Evolutionary conservation across 2,329 filamentous ascomycete species (phyloP), one percentile per base, ranked within the genome.

Genomic region (Pestalotiopsis sp.): DNA sequence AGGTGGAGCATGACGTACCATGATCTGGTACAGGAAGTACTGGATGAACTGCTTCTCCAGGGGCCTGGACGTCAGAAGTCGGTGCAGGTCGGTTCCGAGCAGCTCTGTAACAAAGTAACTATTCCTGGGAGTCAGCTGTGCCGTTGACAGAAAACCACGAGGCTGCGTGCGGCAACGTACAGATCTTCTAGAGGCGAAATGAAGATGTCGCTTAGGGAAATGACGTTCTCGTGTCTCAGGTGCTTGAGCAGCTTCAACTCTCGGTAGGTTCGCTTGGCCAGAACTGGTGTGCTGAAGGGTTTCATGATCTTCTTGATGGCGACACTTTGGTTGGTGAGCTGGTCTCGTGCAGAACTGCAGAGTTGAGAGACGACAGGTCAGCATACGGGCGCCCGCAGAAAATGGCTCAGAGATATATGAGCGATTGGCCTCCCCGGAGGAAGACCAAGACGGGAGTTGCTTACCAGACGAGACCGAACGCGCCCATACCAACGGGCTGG

Each of bases 221-320:
- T 99, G 80, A 99, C 93, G 84, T 99, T 99, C 84, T 99, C 96
- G 81, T 99, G 96, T 79, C 91, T 91, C 70, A 99, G 86, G 79
- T 99, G 96, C 86, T 98, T 99, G 78, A 99, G 86, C 72, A 99
- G 89, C 86, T 98, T 99, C 79, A 99, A 85, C 82, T 99, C 96
- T 78, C 96, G 91, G 82, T 99, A 99, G 74, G 96, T 99, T 79
- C 96, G 90, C 87, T 99, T 99, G 69, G 96, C 96, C 62, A 99
- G 87, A 69, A 99, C 96, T 1, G 96, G 95, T n/a, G 96, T 99
- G 87, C 95, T 98, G 84, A 99, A 99, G 11, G 96, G 96, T 87
- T 98, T 99, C 95, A 99, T 98, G 79, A 99, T 99, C 90, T 99
- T 99, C 89, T 99, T 99, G 80, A 99, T 95, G 69, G 96, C 96